Conservation (phyloP, 805 yeast species). For the Ogataea wickerhamii region DNA sequence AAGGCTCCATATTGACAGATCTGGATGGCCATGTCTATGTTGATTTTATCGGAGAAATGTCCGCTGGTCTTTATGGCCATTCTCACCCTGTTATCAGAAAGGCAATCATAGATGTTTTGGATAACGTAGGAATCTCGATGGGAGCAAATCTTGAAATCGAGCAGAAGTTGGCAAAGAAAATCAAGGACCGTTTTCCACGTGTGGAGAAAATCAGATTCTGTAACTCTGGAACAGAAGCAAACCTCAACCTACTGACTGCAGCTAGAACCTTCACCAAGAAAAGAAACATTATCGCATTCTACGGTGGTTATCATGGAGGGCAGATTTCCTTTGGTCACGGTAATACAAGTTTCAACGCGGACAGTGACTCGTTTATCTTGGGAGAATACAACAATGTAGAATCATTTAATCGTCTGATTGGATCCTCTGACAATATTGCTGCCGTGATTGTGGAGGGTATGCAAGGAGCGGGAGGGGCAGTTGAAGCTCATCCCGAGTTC, state of each 20-base stretch:
- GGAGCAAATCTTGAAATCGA: conserved; percentile 11
- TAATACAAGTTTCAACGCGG: background rate
- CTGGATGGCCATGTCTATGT: conserved; percentile 13
- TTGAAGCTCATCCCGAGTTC: conserved; percentile 6
- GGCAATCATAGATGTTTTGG: conserved; percentile 6
- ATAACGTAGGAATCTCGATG: conserved; percentile 9
- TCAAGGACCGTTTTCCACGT: conserved; percentile 7
- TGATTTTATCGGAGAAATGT: conserved; percentile 15
- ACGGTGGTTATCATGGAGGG: conserved; percentile 16
- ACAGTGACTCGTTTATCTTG: background rate
- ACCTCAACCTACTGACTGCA: conserved; percentile 10
- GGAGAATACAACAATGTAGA: conserved; percentile 8
- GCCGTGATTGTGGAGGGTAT: conserved; percentile 15
- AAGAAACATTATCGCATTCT: conserved; percentile 9
- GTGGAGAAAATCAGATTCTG: conserved; percentile 12
- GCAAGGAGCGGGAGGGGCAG: conserved; percentile 16
- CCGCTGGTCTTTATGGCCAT: conserved; percentile 16
- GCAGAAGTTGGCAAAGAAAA: conserved; percentile 5
- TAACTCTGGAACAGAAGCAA: conserved; percentile 17
- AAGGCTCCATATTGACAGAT: conserved; percentile 5
- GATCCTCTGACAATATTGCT: conserved; percentile 5
- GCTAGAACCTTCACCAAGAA: conserved; percentile 12
- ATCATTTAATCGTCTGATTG: conserved; percentile 2
- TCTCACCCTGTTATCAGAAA: conserved; percentile 12
- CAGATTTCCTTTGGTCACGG: conserved; percentile 8